These are phyloP conservation scores for Penicillium lividum DNA, from an alignment of 495 filamentous ascomycete genomes.

Conservation along the genomic window DNA sequence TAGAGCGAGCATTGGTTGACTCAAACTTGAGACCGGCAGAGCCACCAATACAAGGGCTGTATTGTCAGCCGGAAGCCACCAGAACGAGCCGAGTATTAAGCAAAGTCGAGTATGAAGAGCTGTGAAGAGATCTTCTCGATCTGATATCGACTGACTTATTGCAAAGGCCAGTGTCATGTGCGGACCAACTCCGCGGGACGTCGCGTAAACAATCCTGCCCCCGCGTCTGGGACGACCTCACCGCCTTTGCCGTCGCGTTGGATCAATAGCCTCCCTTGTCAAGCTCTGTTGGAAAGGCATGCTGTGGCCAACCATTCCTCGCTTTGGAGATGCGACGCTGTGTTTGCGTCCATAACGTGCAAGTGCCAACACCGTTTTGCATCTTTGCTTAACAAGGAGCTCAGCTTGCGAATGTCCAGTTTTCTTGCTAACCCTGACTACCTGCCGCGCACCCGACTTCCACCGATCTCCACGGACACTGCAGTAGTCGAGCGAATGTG, in stretches of 20 bases:
- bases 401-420: background rate
- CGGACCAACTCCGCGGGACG: background rate
- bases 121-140: background rate
- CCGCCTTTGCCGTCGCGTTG: conserved; percentile 5
- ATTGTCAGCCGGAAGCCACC: too few relatives aligned
- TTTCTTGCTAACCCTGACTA: background rate
- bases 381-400: background rate
- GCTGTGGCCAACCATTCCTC: background rate
- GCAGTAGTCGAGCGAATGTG: background rate
- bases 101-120: background rate
- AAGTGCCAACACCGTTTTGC: background rate
- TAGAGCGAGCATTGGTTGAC: conserved; percentile 4
- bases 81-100: too few relatives aligned
- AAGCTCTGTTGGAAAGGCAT: background rate
- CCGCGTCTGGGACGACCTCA: conserved; percentile 5
- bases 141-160: conserved; percentile 1
- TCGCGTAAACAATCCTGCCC: conserved; percentile 2
- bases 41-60: background rate
- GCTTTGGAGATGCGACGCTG: background rate
- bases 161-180: conserved; percentile 1
- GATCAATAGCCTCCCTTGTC: background rate
- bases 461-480: background rate
- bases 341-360: background rate
- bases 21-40: background rate
- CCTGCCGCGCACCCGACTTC: background rate